These are phyloP conservation scores for Fraxinus pennsylvanica DNA, from an alignment of 257 asterid genomes.

Conservation along the genomic window DNA sequence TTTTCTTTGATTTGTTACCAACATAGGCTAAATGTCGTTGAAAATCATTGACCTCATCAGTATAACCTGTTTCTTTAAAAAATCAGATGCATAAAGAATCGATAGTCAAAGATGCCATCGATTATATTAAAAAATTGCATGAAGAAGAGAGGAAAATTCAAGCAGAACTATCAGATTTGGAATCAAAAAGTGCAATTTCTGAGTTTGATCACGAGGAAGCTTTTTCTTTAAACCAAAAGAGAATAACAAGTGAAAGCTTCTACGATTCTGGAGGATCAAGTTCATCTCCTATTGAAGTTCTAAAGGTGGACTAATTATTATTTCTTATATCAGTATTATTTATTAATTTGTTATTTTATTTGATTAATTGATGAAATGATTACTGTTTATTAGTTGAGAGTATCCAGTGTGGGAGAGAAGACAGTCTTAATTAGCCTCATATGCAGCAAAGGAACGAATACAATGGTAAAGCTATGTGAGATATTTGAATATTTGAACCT, in stretches of 20 bases:
- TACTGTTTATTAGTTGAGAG: slow-evolving; percentile 19
- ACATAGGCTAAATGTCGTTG: neutral
- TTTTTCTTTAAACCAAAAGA: slow-evolving; percentile 41
- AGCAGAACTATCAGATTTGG: slow-evolving; percentile 61
- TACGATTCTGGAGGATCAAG: slow-evolving; percentile 30
- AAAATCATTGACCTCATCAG: neutral
- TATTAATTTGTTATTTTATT: too few relatives aligned
- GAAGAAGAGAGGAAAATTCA: slow-evolving; percentile 53
- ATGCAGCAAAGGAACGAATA: slow-evolving; percentile 69
- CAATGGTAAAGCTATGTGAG: slow-evolving; percentile 73
- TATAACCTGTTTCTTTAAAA: neutral
- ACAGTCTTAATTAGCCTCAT: slow-evolving; percentile 67
- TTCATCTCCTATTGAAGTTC: slow-evolving; percentile 58
- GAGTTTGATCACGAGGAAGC: slow-evolving; percentile 39
- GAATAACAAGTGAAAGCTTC: slow-evolving; percentile 32
- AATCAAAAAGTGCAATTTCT: slow-evolving; percentile 24
- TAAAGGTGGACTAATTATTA: slow-evolving; percentile 47
- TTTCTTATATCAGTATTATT: too few relatives aligned
- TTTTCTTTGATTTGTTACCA: too few relatives aligned
- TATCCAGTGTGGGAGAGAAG: slow-evolving; percentile 50
- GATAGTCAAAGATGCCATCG: slow-evolving; percentile 81
- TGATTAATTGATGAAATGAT: too few relatives aligned
- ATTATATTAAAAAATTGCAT: slow-evolving; percentile 34
- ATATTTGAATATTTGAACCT: slow-evolving; percentile 66
- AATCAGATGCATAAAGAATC: slow-evolving; percentile 88